phyloP scores from a whole-genome alignment of 805 yeast genomes.

The Barnettozyma botsteinii region DNA sequence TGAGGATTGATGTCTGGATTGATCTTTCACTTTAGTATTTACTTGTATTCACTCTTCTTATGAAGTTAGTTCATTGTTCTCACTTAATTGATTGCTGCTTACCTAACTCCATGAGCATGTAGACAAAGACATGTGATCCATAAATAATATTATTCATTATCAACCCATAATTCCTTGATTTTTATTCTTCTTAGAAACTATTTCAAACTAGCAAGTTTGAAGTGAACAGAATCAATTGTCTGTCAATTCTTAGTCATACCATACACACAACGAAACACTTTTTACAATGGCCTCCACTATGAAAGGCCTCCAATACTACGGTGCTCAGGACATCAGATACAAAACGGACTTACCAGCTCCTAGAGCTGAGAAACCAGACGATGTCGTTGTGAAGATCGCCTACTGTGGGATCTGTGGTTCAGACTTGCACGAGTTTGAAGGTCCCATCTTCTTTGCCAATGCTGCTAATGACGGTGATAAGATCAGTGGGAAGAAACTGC shows the following conservation, averaged over 20 bases:
- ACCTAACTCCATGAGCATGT: no score
- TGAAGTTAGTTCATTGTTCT: no score
- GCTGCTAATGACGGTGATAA: slow-evolving; percentile 32
- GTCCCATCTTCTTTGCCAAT: slow-evolving; percentile 58
- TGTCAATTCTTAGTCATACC: background rate
- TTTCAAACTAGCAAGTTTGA: no score
- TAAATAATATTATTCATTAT: no score
- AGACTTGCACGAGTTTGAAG: slow-evolving; percentile 53
- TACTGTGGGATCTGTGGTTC: slow-evolving; percentile 58
- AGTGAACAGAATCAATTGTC: no score
- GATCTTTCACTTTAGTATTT: no score
- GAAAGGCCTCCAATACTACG: slow-evolving; percentile 38
- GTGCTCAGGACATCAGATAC: slow-evolving; percentile 33
- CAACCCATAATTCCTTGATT: no score
- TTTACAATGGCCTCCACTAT: slow-evolving; percentile 19
- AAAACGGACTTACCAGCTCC: slow-evolving; percentile 32
- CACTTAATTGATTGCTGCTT: no score
- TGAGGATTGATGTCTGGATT: no score
- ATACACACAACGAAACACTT: background rate
- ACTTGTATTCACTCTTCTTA: no score
- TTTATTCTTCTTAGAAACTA: no score
- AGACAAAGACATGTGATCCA: no score
- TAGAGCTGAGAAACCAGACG: slow-evolving; percentile 30
- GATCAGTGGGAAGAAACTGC: slow-evolving; percentile 35
- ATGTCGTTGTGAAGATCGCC: slow-evolving; percentile 38